Evolutionary conservation across 2,329 filamentous ascomycete genomes (phyloP).

Genomic region (Penicillium freii): DNA sequence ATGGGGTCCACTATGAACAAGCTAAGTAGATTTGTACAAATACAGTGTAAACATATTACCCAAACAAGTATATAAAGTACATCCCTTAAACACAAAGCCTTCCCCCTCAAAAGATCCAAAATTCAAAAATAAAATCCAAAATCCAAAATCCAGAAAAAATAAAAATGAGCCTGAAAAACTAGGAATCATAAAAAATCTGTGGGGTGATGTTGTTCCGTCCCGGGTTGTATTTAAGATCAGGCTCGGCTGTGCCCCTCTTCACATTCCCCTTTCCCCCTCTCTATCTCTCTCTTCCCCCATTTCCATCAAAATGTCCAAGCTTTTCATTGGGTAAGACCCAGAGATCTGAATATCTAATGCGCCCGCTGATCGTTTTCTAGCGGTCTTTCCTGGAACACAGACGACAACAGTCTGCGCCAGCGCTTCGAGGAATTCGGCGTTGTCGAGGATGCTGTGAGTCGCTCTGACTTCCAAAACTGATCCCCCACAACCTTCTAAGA

Average conservation of each 20-base stretch:
- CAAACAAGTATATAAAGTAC: neutral
- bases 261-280: constrained; percentile 2
- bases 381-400: constrained; percentile 14
- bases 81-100: neutral
- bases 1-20: neutral
- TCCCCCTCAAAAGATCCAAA: neutral
- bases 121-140: neutral
- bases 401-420: constrained; percentile 10
- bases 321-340: constrained; percentile 10
- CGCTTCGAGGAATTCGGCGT: constrained; percentile 11
- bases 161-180: constrained; percentile 8
- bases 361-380: neutral
- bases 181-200: constrained; percentile 4
- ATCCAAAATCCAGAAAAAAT: neutral
- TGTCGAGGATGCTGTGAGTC: constrained; percentile 14
- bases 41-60: neutral
- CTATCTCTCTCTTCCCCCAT: neutral
- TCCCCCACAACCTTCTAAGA: neutral
- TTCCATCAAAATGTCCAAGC: constrained; percentile 13
- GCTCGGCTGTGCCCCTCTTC: constrained; percentile 13
- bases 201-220: constrained; percentile 12
- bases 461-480: neutral
- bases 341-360: neutral
- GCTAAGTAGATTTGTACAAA: neutral
- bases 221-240: constrained; percentile 12